Evolutionary conservation across 2,329 filamentous ascomycete genomes (phyloP).

Genomic region (Ophiostoma fasciatum): DNA sequence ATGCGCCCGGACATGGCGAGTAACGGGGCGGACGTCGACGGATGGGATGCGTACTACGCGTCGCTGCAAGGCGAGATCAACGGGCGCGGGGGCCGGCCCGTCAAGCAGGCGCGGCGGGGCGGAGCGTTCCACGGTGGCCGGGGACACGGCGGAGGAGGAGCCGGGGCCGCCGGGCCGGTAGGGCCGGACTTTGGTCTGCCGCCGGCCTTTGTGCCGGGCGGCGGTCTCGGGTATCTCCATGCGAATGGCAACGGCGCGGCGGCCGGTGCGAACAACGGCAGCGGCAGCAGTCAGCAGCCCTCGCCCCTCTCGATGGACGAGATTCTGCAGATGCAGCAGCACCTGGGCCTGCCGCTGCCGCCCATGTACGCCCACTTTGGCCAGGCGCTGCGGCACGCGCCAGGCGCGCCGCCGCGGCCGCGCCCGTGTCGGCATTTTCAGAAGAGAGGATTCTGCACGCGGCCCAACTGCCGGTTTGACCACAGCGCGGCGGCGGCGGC

Average conservation of each 20-base stretch:
- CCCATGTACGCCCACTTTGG: conserved; percentile 13
- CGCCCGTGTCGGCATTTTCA: conserved; percentile 56
- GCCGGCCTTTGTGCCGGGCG: no score
- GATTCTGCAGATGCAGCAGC: conserved; percentile 42
- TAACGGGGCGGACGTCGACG: not conserved
- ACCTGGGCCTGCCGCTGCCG: conserved; percentile 31
- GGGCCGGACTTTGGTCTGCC: no score
- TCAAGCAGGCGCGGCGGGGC: conserved; percentile 47
- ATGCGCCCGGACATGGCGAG: no score
- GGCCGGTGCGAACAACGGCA: no score
- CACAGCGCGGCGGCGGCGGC: conserved; percentile 24
- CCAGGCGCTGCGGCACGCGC: no score
- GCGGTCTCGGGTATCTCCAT: no score
- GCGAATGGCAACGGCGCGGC: no score
- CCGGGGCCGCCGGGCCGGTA: no score
- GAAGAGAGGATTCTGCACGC: conserved; percentile 54
- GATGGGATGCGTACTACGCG: conserved; percentile 24
- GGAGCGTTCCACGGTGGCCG: conserved; percentile 17
- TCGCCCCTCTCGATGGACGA: no score
- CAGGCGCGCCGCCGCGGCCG: conserved; percentile 21
- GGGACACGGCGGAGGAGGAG: conserved; percentile 17
- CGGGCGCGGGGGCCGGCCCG: conserved; percentile 23
- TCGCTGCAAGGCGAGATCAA: conserved; percentile 13
- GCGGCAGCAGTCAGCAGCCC: no score
- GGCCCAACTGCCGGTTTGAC: conserved; percentile 54